Conservation (phyloP, 2,329 filamentous ascomycete genomes). For the Lithohypha guttulata region DNA sequence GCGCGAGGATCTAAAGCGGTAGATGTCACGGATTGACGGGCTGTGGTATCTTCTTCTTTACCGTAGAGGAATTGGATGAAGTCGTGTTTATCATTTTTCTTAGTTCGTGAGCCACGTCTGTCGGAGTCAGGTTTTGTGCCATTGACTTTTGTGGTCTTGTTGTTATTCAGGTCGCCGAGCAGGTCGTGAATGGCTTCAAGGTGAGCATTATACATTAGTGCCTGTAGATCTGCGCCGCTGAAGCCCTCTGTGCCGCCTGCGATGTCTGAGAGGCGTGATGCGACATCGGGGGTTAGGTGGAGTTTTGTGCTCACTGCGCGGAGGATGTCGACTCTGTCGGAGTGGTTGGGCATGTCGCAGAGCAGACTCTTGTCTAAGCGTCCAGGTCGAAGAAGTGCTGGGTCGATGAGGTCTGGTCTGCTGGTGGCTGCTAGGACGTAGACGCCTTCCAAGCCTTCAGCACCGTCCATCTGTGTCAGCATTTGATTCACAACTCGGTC, state of each 20-base stretch:
- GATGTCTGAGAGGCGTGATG: slow-evolving; percentile 57
- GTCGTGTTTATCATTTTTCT: slow-evolving; percentile 33
- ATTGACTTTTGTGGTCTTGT: slow-evolving; percentile 23
- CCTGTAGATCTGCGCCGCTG: slow-evolving; percentile 88
- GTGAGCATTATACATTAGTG: slow-evolving; percentile 90
- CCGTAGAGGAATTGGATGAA: slow-evolving; percentile 83
- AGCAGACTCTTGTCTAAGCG: slow-evolving; percentile 86
- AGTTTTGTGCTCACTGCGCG: slow-evolving; percentile 73
- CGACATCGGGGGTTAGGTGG: slow-evolving; percentile 57
- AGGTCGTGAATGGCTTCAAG: slow-evolving; percentile 94
- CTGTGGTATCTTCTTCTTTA: slow-evolving; percentile 40
- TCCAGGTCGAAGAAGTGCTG: slow-evolving; percentile 79
- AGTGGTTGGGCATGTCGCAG: slow-evolving; percentile 71
- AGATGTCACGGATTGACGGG: slow-evolving; percentile 31
- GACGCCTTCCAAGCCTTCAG: slow-evolving; percentile 85
- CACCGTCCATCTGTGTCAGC: slow-evolving; percentile 96
- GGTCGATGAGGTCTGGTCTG: slow-evolving; percentile 88
- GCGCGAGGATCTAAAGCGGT: slow-evolving; percentile 64
- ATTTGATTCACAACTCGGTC: slow-evolving; percentile 97
- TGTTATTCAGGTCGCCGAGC: slow-evolving; percentile 45
- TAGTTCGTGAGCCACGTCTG: slow-evolving; percentile 2
- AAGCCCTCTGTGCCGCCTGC: slow-evolving; percentile 76
- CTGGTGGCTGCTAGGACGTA: slow-evolving; percentile 94
- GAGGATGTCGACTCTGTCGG: slow-evolving; percentile 83
- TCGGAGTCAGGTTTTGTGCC: neutral